Evolutionary conservation across 148 eudicot species (phyloP), one percentile per base, ranked within the genome.

Genomic region (Selenicereus undatus): DNA sequence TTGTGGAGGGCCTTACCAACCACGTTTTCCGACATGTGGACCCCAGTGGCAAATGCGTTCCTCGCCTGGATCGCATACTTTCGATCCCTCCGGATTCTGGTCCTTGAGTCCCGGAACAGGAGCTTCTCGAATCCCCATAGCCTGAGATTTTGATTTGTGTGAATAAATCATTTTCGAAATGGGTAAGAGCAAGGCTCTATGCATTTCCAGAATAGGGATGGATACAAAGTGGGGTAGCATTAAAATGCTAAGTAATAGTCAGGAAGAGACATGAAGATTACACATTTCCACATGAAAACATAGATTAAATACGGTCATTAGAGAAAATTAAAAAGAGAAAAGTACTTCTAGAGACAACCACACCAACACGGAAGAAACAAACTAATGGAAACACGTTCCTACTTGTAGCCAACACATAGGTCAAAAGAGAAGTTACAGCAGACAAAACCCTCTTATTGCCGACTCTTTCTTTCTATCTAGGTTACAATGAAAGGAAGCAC

Each of bases 111-210:
- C 79, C 88, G 62, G 82, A 89, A 89, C 36, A 86, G 8, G 17
- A 91, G 89, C 84, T 91, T 90, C 87, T 91, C 93, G 29, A 90
- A 88, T 24, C 91, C 93, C 93, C 93, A 91, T 81, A 86, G 82
- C 84, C 91, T 91, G 90, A 32, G 81, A 52, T 71, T 2, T 43
- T 32, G 43, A 48, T 27, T 43, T 73, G 24, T 22, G 26, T 64
- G 11, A 64, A n/a, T 64, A 64, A 64, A 10, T 24, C 3, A 24
- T 64, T 64, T 64, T 9, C n/a, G 11, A 13, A 12, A 24, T 64
- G 27, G 68, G 68, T 0, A 64, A 64, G 27, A 22, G 2, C 68
- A 64, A n/a, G 18, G 68, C 27, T 64, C 18, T n/a, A 24, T 9
- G 29, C 27, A n/a, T 64, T 64, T 64, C 68, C 18, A 64, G 68